Base-by-base conservation (phyloP, 805 yeast species). In the Metschnikowia matae region DNA sequence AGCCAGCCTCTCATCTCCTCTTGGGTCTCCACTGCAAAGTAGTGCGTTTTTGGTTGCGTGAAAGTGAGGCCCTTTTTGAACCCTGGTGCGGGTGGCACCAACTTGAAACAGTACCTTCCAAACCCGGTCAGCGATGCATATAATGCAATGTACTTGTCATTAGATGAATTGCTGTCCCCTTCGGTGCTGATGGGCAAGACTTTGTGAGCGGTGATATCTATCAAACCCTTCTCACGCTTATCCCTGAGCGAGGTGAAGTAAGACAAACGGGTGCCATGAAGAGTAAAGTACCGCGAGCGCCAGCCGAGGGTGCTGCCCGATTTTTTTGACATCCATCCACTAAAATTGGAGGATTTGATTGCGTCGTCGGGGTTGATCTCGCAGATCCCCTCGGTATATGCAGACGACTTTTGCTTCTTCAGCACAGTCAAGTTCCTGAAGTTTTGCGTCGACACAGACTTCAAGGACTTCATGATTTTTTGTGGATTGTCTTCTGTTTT, bases 41-140 rank as follows among this genome's bases (percentile, higher is more conserved):
- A 94, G 62, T 94, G 99, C 6, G 90, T 87, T 57, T 90, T 89
- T 29, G 96, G 99, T 56, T 91, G 96, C 0, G 99, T 94, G 66
- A 94, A 94, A 0, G 96, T 91, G 50, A 94, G 80, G 0, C 98
- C 98, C 69, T 91, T 92, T 57, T 85, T 84, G 48, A 92, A 88
- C 0, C 99, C 99, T 0, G 98, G 98, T 2, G 96, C 96, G 0
- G 99, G 99, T 8, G 99, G 99, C 3, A 91, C 82, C 11, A 94
- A 66, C 67, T 91, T 91, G 74, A 94, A 92, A 62, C 96, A 89
- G 64, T 82, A 88, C 38, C 96, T 78, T n/a, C 98, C 98, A 40
- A 87, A 85, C 7, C 97, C 97, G 3, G 96, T 86, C 32, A 92
- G 84, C 0, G 97, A 94, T 0, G 98, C 97, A 66, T 88, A 88